Conservation (phyloP, 257 asterid genomes). For the Solanum ossicruentum region DNA sequence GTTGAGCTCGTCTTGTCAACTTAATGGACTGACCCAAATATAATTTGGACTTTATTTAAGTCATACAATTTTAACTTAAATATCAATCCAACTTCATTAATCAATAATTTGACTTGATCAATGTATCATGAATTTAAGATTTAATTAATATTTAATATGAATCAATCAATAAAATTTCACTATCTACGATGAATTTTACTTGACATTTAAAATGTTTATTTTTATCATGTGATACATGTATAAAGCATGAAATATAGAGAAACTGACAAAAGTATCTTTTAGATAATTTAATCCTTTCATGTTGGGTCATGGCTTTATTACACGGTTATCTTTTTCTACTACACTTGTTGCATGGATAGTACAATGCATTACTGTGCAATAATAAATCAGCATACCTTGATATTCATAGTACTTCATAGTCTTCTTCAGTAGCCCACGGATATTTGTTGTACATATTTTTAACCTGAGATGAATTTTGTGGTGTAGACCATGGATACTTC, state of each 20-base stretch:
- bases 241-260: neutral
- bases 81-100: too few species aligned
- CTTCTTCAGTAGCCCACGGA: slow-evolving; percentile 73
- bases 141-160: neutral
- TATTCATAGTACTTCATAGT: slow-evolving; percentile 31
- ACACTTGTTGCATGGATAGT: neutral
- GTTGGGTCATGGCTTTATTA: neutral
- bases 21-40: too few species aligned
- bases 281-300: neutral
- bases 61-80: too few species aligned
- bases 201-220: neutral
- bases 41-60: too few species aligned
- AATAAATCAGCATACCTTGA: neutral
- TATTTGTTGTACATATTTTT: slow-evolving; percentile 43
- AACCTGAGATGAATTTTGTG: slow-evolving; percentile 43
- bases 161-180: neutral
- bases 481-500: slow-evolving; percentile 78
- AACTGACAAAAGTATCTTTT: neutral
- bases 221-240: neutral
- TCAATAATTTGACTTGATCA: too few species aligned
- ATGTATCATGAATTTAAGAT: too few species aligned
- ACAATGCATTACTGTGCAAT: neutral
- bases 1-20: too few species aligned
- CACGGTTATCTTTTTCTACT: neutral
- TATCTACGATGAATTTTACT: neutral